Evolutionary conservation across 73 alveolate genomes (phyloP), one percentile per base, ranked within the genome.

Genomic region (Paraurostyla sp.): DNA sequence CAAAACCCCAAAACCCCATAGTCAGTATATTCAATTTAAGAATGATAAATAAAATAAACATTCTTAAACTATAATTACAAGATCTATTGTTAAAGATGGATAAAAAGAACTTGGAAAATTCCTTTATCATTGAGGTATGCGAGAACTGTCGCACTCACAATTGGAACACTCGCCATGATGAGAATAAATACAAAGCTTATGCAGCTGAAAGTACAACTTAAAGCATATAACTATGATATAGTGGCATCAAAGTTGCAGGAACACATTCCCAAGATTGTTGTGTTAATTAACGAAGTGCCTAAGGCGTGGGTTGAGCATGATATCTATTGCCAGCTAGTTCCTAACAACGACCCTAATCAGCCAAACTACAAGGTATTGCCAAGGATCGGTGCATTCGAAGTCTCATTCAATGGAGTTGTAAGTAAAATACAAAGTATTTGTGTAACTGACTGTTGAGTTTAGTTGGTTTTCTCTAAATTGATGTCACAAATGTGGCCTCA

Each of bases 121-220:
- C 52, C 60, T 81, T 81, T 83, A 52, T 81, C 2, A 51, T 89
- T 11, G 95, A 89, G 54, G 50, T 46, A 15, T 89, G 95, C 60
- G 73, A 62, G 78, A 75, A 88, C 76, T 89, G 95, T 36, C 63
- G 89, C 76, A 38, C 69, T 3, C 95, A 89, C 81, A 81, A 54
- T 82, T 89, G 95, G 95, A 89, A 89, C 89, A 89, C 95, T 16
- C 69, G 95, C 29, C 95, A 89, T 36, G 92, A 71, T 29, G 95
- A 89, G 59, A 75, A 45, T 41, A 89, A 82, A 51, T 89, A 89
- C 63, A 65, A 60, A 29, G 40, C 49, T 71, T 88, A 80, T 35
- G 88, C 65, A 4, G 23, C 32, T 43, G 87, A 85, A 32, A 85
- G 93, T 71, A 85, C n/a, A 58, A 23, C 22, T 11, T 23, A 11